Evolutionary conservation across 2,329 filamentous ascomycete species (phyloP).

Genomic region (Neoarthrinium moseri): DNA sequence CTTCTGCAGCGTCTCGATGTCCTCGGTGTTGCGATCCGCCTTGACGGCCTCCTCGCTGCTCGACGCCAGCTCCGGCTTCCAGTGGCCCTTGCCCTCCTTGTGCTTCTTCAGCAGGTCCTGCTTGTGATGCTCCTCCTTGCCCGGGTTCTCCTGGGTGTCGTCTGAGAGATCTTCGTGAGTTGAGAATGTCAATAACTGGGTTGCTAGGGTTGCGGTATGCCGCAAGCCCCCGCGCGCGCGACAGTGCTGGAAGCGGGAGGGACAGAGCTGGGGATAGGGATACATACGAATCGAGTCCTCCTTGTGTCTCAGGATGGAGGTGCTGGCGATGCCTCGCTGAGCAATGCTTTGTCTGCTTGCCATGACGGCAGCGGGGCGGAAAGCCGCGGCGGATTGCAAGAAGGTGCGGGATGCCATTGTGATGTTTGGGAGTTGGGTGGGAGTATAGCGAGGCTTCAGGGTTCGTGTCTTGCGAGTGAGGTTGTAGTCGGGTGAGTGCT

Average conservation of each 20-base stretch:
- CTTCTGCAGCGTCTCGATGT: constrained; percentile 53
- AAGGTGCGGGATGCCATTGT: constrained; percentile 13
- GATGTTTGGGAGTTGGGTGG: neutral
- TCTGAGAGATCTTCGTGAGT: no score
- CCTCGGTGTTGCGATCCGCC: constrained; percentile 56
- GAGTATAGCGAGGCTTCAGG: neutral
- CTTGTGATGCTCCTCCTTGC: constrained; percentile 52
- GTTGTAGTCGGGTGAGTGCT: no score
- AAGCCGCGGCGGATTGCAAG: constrained; percentile 7
- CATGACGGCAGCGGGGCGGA: constrained; percentile 6
- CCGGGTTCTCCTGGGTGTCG: neutral
- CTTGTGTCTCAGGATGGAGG: constrained; percentile 13
- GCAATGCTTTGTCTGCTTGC: constrained; percentile 10
- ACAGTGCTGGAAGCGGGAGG: neutral
- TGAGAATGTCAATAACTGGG: no score
- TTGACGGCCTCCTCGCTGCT: constrained; percentile 77
- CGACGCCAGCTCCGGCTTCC: constrained; percentile 75
- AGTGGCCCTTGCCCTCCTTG: constrained; percentile 67
- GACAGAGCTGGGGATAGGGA: neutral
- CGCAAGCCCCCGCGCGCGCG: no score
- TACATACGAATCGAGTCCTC: constrained; percentile 12
- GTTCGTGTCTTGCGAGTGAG: no score
- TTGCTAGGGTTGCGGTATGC: neutral
- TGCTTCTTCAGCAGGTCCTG: constrained; percentile 64
- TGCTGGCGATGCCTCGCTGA: constrained; percentile 11